Percentiles rank a stretch among this genome's conserved stretches.
These are phyloP conservation scores for Chrysosporium keratinophilum DNA, from an alignment of 2,329 filamentous ascomycete species.

Conservation along the genomic window DNA sequence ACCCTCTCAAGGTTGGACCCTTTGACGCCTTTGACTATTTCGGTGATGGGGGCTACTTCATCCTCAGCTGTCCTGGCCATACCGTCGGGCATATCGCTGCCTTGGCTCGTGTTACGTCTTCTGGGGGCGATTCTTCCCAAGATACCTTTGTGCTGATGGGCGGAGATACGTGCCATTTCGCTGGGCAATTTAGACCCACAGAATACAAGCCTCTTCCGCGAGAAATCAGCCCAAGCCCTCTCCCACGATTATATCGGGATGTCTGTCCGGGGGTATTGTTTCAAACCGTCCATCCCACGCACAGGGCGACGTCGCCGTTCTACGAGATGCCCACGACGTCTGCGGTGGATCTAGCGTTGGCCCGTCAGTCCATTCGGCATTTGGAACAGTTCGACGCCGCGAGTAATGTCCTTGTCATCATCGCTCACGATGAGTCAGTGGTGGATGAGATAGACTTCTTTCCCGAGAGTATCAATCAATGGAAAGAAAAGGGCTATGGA, in stretches of 20 bases:
- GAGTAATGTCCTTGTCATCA: conserved; percentile 24
- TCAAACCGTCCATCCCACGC: not conserved
- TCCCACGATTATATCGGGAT: not conserved
- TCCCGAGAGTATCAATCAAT: conserved; percentile 22
- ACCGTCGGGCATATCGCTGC: conserved; percentile 22
- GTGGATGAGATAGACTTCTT: conserved; percentile 22
- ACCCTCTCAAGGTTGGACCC: conserved; percentile 17
- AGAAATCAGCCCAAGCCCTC: conserved; percentile 11
- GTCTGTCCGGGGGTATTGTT: conserved; percentile 6
- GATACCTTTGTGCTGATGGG: conserved; percentile 24
- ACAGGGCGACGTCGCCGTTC: not conserved
- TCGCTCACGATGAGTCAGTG: conserved; percentile 24
- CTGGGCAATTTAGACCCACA: conserved; percentile 24
- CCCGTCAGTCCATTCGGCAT: conserved; percentile 15
- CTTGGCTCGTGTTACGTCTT: conserved; percentile 20
- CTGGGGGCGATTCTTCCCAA: not conserved
- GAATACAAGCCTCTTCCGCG: conserved; percentile 22
- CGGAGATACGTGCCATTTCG: conserved; percentile 22
- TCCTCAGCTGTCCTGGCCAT: conserved; percentile 24
- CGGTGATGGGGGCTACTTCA: conserved; percentile 24
- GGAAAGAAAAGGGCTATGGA: conserved; percentile 23
- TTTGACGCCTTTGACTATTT: conserved; percentile 24
- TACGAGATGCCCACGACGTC: conserved; percentile 22
- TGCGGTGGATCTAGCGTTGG: conserved; percentile 1
- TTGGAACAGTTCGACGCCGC: conserved; percentile 23